A percentile compares a stretch with the other conserved stretches of the same genome.
Evolutionary conservation across 208 protist genomes (phyloP).

Genomic region (Wallacemonas collosoma): DNA sequence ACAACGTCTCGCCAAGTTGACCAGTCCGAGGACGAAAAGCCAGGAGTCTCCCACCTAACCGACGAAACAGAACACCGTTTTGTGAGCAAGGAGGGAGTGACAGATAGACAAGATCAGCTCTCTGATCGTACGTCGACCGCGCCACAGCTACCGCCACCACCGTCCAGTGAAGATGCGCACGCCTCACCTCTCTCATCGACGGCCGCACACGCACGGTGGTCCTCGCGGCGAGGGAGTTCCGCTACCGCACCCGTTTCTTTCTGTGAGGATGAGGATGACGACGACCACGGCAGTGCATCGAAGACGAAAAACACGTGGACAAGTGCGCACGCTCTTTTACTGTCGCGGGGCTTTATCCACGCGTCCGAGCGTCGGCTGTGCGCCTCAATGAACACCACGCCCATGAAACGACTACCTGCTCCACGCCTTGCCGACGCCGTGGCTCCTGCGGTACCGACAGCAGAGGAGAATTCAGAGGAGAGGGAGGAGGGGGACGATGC

Average conservation of each 20-base stretch:
- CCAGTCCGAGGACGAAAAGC: background rate
- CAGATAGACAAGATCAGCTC: no score
- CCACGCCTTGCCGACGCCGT: background rate
- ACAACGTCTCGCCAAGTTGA: background rate
- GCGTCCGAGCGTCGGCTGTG: background rate
- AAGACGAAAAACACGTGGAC: no score
- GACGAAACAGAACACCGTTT: no score
- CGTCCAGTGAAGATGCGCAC: no score
- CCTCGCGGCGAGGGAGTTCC: background rate
- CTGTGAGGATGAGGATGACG: background rate
- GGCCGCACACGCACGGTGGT: no score
- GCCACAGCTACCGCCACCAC: no score
- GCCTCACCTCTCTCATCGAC: no score
- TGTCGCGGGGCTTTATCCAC: background rate
- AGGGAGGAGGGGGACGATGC: background rate
- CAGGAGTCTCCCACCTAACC: background rate
- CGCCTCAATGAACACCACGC: background rate
- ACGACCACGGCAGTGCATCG: background rate
- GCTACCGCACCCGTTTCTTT: constrained; percentile 9
- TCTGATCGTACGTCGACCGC: no score
- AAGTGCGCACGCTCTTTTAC: background rate
- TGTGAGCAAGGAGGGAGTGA: no score
- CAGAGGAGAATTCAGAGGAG: background rate
- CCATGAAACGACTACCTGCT: constrained; percentile 3
- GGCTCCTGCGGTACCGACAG: background rate